Evolutionary conservation across 2,329 filamentous ascomycete genomes (phyloP), one percentile per base, ranked within the genome.

Genomic region (Dryadomyces sulphureus): DNA sequence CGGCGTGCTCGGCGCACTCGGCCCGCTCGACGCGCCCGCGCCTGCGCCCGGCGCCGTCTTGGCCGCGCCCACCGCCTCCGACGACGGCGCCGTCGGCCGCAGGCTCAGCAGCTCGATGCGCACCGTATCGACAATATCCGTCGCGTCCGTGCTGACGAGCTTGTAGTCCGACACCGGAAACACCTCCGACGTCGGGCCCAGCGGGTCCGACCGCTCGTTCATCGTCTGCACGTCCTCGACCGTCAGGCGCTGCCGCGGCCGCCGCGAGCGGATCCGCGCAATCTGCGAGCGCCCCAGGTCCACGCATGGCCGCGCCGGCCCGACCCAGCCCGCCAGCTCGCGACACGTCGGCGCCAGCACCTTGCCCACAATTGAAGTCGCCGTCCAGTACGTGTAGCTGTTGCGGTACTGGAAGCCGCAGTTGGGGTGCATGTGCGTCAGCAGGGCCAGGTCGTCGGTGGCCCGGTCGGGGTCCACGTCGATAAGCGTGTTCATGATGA

Each of bases 401-500:
- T 67, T 72, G 48, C 79, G 78, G 57, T 87, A 86, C 62, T 88
- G 83, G 56, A 88, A 86, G 16, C 83, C 83, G 51, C 78, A 79
- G 53, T 79, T 68, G 1, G 80, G 79, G 48, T 81, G 72, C 53
- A 81, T 69, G 54, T 85, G 79, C 1, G 77, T 80, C 8, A 88
- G 69, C 30, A 81, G 69, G 11, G 78, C 77, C 16, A 87, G 70
- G 7, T 77, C 66, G 50, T 81, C 75, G 5, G 75, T 77, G 3
- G 77, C 77, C 4, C 70, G 70, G 56, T 84, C 81, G 2, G 77
- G 77, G 55, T 87, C 82, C 54, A 84, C 75, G 58, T 87, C 83
- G 52, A 87, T 78, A 38, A 88, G 68, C 4, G 81, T 75, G 57
- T 86, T 87, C 80, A 88, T 87, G 40, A 85, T 77, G 34, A 86